Evolutionary conservation across 1,284 basidiomycete species (phyloP).

Genomic region (Phellinidium pouzarii): DNA sequence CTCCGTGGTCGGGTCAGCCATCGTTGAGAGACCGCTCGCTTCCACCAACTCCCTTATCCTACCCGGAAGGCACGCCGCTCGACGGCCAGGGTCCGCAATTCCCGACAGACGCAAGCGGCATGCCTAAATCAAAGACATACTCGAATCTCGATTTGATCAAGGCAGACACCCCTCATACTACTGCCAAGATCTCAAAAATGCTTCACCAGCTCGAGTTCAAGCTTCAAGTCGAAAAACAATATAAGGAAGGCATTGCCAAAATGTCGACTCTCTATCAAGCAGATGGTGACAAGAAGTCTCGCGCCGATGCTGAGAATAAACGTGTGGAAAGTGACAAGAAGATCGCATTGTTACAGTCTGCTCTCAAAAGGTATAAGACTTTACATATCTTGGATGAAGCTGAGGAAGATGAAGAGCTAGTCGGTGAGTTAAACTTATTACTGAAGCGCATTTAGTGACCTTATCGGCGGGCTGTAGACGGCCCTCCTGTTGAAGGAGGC

Average conservation of each 20-base stretch:
- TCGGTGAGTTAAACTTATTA: constrained; percentile 32
- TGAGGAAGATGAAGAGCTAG: constrained; percentile 70
- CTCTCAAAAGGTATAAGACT: constrained; percentile 95
- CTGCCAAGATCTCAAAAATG: constrained; percentile 96
- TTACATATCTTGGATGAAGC: constrained; percentile 90
- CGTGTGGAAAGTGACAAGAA: constrained; percentile 93
- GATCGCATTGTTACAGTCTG: constrained; percentile 87
- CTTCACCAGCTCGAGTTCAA: constrained; percentile 99
- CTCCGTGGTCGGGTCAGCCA: constrained; percentile 24
- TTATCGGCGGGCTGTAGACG: constrained; percentile 25
- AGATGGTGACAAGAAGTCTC: constrained; percentile 92
- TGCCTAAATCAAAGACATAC: constrained; percentile 54
- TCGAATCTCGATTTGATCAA: constrained; percentile 90
- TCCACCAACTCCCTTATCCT: constrained; percentile 43
- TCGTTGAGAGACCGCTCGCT: constrained; percentile 30
- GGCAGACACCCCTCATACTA: constrained; percentile 94
- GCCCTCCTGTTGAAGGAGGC: constrained; percentile 71
- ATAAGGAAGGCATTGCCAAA: constrained; percentile 98
- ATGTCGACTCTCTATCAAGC: constrained; percentile 94
- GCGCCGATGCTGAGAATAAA: constrained; percentile 90
- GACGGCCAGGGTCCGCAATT: constrained; percentile 33
- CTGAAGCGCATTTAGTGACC: constrained; percentile 15
- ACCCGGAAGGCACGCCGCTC: constrained; percentile 36
- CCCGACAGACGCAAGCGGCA: constrained; percentile 33
- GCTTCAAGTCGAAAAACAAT: constrained; percentile 96